A percentile compares a stretch with the other conserved stretches of the same genome.
These are phyloP conservation scores for Hemisphaericaspora xylanilytica DNA, from an alignment of 1,139 yeast species.

Conservation along the genomic window DNA sequence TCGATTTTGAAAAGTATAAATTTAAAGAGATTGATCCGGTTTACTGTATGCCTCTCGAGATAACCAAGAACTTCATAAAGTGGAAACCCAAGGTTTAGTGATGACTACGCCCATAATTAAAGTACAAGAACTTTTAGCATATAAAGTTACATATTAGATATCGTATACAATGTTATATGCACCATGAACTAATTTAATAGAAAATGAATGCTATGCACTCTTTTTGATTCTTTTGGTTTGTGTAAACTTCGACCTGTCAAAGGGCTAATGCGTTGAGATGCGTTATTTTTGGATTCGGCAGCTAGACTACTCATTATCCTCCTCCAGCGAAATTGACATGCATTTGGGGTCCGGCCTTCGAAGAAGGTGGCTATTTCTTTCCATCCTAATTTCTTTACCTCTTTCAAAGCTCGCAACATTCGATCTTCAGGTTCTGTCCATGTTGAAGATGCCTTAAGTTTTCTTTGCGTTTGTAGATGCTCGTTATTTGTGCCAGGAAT, in stretches of 20 bases:
- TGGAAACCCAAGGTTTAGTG: too few relatives aligned
- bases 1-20: slow-evolving; percentile 51
- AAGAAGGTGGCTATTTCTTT: slow-evolving; percentile 44
- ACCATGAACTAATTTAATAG: slow-evolving; percentile 7
- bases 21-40: slow-evolving; percentile 73
- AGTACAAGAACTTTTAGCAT: too few relatives aligned
- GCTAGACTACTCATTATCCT: slow-evolving; percentile 35
- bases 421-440: slow-evolving; percentile 44
- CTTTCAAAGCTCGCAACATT: slow-evolving; percentile 36
- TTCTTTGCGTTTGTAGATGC: slow-evolving; percentile 11
- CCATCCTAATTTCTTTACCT: slow-evolving; percentile 46
- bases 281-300: slow-evolving; percentile 2
- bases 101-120: too few relatives aligned
- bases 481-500: not conserved
- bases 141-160: too few relatives aligned
- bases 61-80: slow-evolving; percentile 46
- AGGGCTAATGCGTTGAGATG: not conserved
- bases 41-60: slow-evolving; percentile 71
- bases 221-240: not conserved
- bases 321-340: slow-evolving; percentile 50
- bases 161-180: too few relatives aligned
- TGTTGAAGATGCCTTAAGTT: slow-evolving; percentile 35
- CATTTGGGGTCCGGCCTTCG: slow-evolving; percentile 46
- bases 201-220: slow-evolving; percentile 7
- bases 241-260: not conserved